Percentiles rank a stretch among this genome's conserved stretches.
Evolutionary conservation across 768 basidiomycete species (phyloP).

Genomic region (Trametes cinnabarina): DNA sequence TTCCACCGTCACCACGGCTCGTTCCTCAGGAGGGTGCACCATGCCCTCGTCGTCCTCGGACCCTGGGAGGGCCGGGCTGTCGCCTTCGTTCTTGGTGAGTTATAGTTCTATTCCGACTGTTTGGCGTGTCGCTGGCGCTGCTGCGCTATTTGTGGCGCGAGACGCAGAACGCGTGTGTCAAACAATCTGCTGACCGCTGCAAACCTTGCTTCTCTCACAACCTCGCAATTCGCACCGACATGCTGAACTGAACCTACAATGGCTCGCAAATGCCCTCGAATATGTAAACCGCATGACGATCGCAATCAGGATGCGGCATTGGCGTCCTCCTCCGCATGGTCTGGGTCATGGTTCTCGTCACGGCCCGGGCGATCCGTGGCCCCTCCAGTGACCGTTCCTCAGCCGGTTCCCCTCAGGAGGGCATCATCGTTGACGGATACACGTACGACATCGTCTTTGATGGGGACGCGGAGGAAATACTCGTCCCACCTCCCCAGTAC

Average conservation of each 20-base stretch:
- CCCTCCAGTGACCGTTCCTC: slow-evolving; percentile 35
- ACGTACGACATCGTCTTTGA: slow-evolving; percentile 47
- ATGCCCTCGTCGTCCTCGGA: slow-evolving; percentile 66
- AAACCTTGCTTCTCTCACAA: neutral
- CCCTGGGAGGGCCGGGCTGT: slow-evolving; percentile 83
- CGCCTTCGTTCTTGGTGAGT: slow-evolving; percentile 78
- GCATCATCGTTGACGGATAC: slow-evolving; percentile 11
- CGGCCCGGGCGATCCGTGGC: slow-evolving; percentile 51
- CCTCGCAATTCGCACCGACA: neutral
- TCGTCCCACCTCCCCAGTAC: slow-evolving; percentile 57
- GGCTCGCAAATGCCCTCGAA: no score
- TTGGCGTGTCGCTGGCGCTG: neutral
- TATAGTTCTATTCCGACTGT: slow-evolving; percentile 20
- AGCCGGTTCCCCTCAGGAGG: slow-evolving; percentile 37
- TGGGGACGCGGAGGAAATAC: slow-evolving; percentile 45
- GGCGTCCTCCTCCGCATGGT: slow-evolving; percentile 81
- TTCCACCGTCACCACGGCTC: slow-evolving; percentile 26
- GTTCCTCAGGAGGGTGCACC: slow-evolving; percentile 61
- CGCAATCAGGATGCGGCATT: slow-evolving; percentile 66
- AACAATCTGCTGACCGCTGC: neutral
- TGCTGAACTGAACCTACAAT: no score
- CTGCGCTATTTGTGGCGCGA: neutral
- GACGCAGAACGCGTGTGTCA: neutral
- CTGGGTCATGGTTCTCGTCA: slow-evolving; percentile 66
- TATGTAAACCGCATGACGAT: neutral